phyloP scores from a whole-genome alignment of 768 basidiomycete species.

The Sporobolomyces phaffii region DNA sequence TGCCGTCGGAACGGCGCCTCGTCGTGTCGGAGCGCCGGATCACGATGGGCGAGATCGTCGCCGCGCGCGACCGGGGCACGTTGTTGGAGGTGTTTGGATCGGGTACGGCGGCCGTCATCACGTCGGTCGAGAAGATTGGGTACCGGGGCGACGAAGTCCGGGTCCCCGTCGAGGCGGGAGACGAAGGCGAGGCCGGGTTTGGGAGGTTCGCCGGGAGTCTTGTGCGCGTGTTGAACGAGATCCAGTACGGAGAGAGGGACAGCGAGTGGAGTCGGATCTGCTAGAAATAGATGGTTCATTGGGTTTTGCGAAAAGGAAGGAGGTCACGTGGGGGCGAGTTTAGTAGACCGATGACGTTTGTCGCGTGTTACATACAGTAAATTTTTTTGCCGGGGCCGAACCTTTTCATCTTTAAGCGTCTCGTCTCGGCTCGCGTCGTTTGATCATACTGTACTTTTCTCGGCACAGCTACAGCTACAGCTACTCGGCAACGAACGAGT shows the following conservation, averaged over 20 bases:
- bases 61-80: constrained; percentile 53
- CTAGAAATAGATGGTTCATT: no score
- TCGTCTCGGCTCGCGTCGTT: no score
- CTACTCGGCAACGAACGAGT: no score
- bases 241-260: constrained; percentile 19
- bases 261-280: constrained; percentile 9
- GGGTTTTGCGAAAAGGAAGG: no score
- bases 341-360: no score
- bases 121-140: constrained; percentile 65
- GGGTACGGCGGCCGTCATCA: constrained; percentile 72
- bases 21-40: constrained; percentile 56
- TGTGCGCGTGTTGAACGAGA: constrained; percentile 17
- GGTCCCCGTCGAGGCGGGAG: constrained; percentile 21
- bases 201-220: constrained; percentile 20
- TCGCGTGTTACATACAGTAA: no score
- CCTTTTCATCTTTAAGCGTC: no score
- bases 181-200: constrained; percentile 10
- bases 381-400: no score
- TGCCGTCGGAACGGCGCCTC: constrained; percentile 46
- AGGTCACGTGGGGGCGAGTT: no score
- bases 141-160: constrained; percentile 59
- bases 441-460: no score
- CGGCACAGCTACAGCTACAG: no score
- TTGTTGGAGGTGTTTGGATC: constrained; percentile 80
- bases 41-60: constrained; percentile 55